Evolutionary conservation across 176 grass and related monocot species (phyloP), one percentile per base, ranked within the genome.

Genomic region (Bolboschoenus planiculmis): DNA sequence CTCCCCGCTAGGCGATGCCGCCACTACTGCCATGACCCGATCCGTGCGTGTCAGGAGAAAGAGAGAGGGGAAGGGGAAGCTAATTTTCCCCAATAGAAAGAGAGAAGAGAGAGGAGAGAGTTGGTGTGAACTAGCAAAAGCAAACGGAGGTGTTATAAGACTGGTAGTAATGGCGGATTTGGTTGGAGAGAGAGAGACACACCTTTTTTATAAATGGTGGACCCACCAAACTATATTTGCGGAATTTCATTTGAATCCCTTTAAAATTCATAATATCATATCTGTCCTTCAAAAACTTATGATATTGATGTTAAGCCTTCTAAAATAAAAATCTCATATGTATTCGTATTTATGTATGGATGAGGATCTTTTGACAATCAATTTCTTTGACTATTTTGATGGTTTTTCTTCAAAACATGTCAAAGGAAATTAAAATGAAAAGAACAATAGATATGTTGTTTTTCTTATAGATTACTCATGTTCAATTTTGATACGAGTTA

Each of bases 51-150:
- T 18, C 13, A 67, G 33, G 15, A 3, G 34, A 68, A 16, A 68
- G 64, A 70, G 18, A 21, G 35, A 67, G 0, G 30, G 58, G 14
- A 10, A 58, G n/a, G 26, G 58, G n/a, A n/a, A 30, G 26, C 8
- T 70, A 1, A 16, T 7, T 23, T 40, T 70, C 18, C 20, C 33
- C 62, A 36, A 66, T 10, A 1, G 31, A 65, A 57, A 5, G 24
- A 1, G 1, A 24, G 24, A 60, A 15, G 36, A 20, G 43, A 46
- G 79, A 43, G 15, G 79, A 33, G 35, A 81, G 79, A 82, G 79
- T 82, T 51, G 80, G 80, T 82, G 80, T 82, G 80, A 44, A 48
- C 10, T 46, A 58, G 80, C 44, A 31, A 53, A 71, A n/a, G n/a
- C n/a, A n/a, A n/a, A 53, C 10, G 66, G 4, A 37, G 78, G 30